Evolutionary conservation across 257 asterid genomes (phyloP).

Genomic region (Marsdenia floribunda): DNA sequence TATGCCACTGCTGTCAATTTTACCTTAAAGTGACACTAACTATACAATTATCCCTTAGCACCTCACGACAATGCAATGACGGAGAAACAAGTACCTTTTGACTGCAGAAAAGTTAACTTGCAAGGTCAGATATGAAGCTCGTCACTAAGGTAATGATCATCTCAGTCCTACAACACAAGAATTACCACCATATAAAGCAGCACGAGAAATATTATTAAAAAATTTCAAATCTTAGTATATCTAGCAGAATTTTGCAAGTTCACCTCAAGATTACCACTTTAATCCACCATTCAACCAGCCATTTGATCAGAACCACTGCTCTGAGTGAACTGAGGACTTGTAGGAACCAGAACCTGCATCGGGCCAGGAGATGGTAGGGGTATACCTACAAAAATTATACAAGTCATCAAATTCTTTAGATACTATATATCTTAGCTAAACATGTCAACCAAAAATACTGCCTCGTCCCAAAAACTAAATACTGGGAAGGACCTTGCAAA

Average conservation of each 20-base stretch:
- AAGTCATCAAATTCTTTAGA: background rate
- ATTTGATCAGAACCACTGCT: constrained; percentile 27
- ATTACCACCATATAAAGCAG: background rate
- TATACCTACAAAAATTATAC: constrained; percentile 17
- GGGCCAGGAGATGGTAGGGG: constrained; percentile 20
- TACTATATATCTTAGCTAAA: background rate
- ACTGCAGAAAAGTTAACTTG: constrained; percentile 11
- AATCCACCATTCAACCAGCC: constrained; percentile 24
- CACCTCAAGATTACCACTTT: constrained; percentile 18
- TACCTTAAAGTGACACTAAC: background rate
- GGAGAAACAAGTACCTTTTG: constrained; percentile 13
- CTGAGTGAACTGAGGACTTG: constrained; percentile 26
- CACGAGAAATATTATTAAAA: background rate
- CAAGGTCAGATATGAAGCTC: constrained; percentile 28
- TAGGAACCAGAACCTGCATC: constrained; percentile 25
- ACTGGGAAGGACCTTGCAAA: background rate
- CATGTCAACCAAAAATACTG: background rate
- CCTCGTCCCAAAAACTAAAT: background rate
- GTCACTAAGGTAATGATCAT: constrained; percentile 17
- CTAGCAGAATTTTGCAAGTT: background rate
- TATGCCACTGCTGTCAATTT: background rate
- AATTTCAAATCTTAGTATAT: background rate
- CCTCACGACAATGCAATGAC: background rate
- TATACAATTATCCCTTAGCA: background rate
- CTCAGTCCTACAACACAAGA: constrained; percentile 19